Evolutionary conservation across 768 basidiomycete species (phyloP).

Genomic region (Rhizopogon rudus): DNA sequence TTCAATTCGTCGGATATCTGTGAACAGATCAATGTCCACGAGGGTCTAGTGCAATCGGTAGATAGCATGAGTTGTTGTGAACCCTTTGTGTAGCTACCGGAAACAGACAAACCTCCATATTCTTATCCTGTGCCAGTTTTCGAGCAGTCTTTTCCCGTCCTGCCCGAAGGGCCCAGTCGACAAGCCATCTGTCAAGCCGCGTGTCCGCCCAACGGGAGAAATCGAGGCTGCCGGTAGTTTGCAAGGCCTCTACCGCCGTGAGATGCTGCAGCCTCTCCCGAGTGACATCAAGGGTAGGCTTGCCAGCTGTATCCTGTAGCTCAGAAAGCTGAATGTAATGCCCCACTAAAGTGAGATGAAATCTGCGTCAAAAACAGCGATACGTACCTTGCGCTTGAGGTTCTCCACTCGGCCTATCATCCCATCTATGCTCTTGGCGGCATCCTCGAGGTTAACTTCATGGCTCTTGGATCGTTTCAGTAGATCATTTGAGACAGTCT

Average conservation of each 20-base stretch:
- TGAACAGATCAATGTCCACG: constrained; percentile 89
- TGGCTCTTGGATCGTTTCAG: constrained; percentile 37
- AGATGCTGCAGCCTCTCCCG: constrained; percentile 72
- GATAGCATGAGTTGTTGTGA: neutral
- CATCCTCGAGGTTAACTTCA: constrained; percentile 42
- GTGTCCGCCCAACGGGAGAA: constrained; percentile 76
- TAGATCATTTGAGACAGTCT: constrained; percentile 56
- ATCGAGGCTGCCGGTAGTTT: constrained; percentile 46
- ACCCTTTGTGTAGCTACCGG: neutral
- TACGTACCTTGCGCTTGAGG: constrained; percentile 80
- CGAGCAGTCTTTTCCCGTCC: constrained; percentile 76
- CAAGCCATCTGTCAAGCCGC: constrained; percentile 82
- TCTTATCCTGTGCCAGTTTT: constrained; percentile 68
- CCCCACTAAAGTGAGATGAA: constrained; percentile 11
- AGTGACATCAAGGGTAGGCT: constrained; percentile 66
- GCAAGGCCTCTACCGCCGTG: constrained; percentile 54
- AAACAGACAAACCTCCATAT: constrained; percentile 62
- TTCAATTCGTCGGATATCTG: constrained; percentile 85
- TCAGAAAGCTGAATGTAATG: constrained; percentile 38
- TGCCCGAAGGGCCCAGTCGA: constrained; percentile 85
- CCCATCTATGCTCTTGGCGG: constrained; percentile 56
- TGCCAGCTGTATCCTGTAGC: constrained; percentile 39
- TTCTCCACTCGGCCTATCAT: constrained; percentile 76
- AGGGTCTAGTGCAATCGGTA: constrained; percentile 47
- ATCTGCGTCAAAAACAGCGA: constrained; percentile 13